Percentiles rank a stretch among this genome's conserved stretches.
phyloP scores from a whole-genome alignment of 768 basidiomycete genomes.

The Collybia nuda region DNA sequence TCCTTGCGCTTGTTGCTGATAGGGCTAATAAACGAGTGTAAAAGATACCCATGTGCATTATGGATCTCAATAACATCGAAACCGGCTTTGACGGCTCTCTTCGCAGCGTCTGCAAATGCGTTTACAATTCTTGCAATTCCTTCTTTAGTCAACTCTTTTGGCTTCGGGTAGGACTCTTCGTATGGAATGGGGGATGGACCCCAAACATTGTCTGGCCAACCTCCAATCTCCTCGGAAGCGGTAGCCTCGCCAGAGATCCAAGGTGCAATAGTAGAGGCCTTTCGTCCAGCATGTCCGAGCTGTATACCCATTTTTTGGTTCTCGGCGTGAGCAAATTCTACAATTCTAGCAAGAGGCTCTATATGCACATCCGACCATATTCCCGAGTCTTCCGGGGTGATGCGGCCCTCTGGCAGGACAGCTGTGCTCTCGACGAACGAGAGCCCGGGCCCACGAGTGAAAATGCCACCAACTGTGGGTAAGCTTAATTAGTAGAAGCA shows the following conservation, averaged over 20 bases:
- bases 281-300: slow-evolving; percentile 76
- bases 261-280: slow-evolving; percentile 63
- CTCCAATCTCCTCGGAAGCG: slow-evolving; percentile 38
- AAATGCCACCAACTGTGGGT: slow-evolving; percentile 47
- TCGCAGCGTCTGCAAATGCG: slow-evolving; percentile 53
- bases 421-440: slow-evolving; percentile 68
- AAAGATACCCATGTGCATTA: slow-evolving; percentile 61
- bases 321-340: slow-evolving; percentile 70
- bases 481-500: slow-evolving; percentile 1
- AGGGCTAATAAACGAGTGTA: slow-evolving; percentile 59
- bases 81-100: slow-evolving; percentile 56
- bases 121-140: slow-evolving; percentile 56
- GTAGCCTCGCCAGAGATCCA: slow-evolving; percentile 45
- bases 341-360: slow-evolving; percentile 44
- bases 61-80: slow-evolving; percentile 65
- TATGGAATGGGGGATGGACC: slow-evolving; percentile 55
- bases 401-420: slow-evolving; percentile 58
- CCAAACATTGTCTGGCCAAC: slow-evolving; percentile 56
- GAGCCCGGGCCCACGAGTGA: slow-evolving; percentile 53
- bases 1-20: slow-evolving; percentile 61
- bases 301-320: slow-evolving; percentile 74
- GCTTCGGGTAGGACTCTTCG: slow-evolving; percentile 43
- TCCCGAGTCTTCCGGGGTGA: slow-evolving; percentile 63
- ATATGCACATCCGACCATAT: slow-evolving; percentile 64
- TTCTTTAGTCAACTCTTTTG: slow-evolving; percentile 54